Base-by-base conservation (phyloP, 352 stramenopile species). In the Aphanomyces stellatus region DNA sequence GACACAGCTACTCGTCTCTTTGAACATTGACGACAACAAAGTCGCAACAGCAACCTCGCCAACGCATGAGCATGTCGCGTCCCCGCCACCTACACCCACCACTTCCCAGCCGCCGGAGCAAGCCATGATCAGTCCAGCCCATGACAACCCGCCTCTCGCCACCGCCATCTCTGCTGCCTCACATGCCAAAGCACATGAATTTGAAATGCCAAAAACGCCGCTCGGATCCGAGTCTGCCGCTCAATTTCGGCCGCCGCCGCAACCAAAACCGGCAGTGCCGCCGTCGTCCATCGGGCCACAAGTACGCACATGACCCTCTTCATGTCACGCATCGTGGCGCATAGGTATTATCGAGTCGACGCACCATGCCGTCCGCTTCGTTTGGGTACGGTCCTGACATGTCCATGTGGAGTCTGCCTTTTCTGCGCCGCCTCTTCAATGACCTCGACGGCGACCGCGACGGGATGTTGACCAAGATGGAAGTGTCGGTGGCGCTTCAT, bases 351-450 rank as follows among this genome's bases (percentile, higher is more conserved):
- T 91, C 84, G 1, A 81, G 90, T 37, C 82, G 77, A 34, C 81
- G 82, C n/a, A 87, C 79, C 1, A 82, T 88, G 71, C 73, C 84
- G 0, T 85, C 80, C 0, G 65, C 76, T 5, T 70, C 80, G 8
- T 79, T 91, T 88, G 72, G 81, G 76, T 17, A 74, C 75, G 0
- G 74, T 63, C 0, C 56, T 70, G 0, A 56, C 74, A 27, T 35
- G 48, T 22, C 30, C 70, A 28, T 73, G 67, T 53, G 53, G 63
- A 30, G 25, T 77, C 88, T 48, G 73, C 28, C 60, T 28, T 46
- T 91, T 8, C 64, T 93, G 42, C 80, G 85, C 0, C 76, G 83
- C 2, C 80, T 93, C n/a, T 93, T 93, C 56, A 88, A 72, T 37
- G 81, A 91, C 53, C 62, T 93, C 43, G 85, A 93, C 57, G 59